A percentile compares a stretch with the other conserved stretches of the same genome.
Conservation (phyloP, 495 filamentous ascomycete genomes). For the Neurospora sp. region DNA sequence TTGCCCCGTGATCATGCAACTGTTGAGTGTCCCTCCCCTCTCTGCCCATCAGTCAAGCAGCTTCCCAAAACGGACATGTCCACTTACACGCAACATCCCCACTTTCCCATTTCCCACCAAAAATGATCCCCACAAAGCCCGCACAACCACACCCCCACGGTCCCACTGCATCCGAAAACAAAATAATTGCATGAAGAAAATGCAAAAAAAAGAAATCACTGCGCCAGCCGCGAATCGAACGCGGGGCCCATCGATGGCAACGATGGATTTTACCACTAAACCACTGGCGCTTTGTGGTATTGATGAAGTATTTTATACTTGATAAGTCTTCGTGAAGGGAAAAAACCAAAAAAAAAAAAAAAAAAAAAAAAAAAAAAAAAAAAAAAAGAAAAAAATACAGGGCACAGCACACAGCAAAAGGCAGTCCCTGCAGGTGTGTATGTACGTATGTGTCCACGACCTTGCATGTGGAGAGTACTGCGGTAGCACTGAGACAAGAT, state of each 20-base stretch:
- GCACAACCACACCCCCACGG: not conserved
- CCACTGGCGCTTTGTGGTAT: not conserved
- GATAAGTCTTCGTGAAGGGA: no score
- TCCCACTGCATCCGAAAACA: not conserved
- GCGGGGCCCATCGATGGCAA: not conserved
- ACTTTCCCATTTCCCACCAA: not conserved
- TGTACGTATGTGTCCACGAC: no score
- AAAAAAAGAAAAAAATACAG: not conserved
- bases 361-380: no score
- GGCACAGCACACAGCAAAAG: not conserved
- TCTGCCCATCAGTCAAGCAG: not conserved
- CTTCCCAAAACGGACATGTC: not conserved
- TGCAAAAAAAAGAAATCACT: not conserved
- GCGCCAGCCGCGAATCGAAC: not conserved
- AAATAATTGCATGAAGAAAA: not conserved
- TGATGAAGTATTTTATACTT: not conserved
- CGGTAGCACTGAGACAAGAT: not conserved
- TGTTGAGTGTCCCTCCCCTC: not conserved
- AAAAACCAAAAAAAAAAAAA: no score
- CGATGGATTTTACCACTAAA: not conserved
- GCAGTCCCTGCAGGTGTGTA: no score
- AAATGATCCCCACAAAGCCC: not conserved
- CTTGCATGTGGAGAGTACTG: not conserved
- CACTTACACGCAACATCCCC: not conserved
- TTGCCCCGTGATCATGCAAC: not conserved